Conservation (phyloP, 1,139 yeast genomes). For the Yamadazyma atlantica region DNA sequence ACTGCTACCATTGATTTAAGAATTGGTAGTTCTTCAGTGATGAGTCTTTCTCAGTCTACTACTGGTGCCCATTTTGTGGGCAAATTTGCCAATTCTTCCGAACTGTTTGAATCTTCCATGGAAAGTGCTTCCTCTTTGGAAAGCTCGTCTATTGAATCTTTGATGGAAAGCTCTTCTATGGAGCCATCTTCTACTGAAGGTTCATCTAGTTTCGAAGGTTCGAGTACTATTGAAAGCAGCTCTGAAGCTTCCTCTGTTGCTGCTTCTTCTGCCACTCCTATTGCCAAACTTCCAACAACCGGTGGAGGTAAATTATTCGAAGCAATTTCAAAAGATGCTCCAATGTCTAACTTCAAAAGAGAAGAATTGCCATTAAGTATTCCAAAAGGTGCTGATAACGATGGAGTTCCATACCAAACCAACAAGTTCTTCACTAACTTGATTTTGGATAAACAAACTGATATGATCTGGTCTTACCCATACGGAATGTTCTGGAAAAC, state of each 20-base stretch:
- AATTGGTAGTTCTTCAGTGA: conserved; percentile 11
- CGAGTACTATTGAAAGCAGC: conserved; percentile 2
- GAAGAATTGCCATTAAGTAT: conserved; percentile 49
- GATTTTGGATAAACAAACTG: conserved; percentile 61
- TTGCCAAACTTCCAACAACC: conserved; percentile 8
- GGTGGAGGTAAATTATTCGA: conserved; percentile 41
- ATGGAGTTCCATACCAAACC: conserved; percentile 60
- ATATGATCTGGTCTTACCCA: conserved; percentile 78
- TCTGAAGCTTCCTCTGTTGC: conserved; percentile 1
- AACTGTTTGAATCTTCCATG: conserved; percentile 4
- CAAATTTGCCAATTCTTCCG: conserved; percentile 11
- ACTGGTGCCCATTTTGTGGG: conserved; percentile 6
- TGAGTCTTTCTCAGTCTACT: conserved; percentile 3
- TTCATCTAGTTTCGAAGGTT: too few relatives aligned
- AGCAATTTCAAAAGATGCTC: conserved; percentile 48
- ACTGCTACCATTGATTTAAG: conserved; percentile 19
- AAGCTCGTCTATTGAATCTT: conserved; percentile 1
- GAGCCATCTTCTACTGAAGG: too few relatives aligned
- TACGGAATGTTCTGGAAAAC: conserved; percentile 68
- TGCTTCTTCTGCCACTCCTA: conserved; percentile 6
- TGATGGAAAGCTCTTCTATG: too few relatives aligned
- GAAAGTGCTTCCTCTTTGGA: conserved; percentile 3
- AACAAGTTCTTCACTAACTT: conserved; percentile 85
- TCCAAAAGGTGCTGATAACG: conserved; percentile 48
- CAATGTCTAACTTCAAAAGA: conserved; percentile 49